Percentiles rank a stretch among this genome's conserved stretches.
phyloP scores from a whole-genome alignment of 202 grass and related monocot genomes.

The Bolboschoenoplectus hybrid region DNA sequence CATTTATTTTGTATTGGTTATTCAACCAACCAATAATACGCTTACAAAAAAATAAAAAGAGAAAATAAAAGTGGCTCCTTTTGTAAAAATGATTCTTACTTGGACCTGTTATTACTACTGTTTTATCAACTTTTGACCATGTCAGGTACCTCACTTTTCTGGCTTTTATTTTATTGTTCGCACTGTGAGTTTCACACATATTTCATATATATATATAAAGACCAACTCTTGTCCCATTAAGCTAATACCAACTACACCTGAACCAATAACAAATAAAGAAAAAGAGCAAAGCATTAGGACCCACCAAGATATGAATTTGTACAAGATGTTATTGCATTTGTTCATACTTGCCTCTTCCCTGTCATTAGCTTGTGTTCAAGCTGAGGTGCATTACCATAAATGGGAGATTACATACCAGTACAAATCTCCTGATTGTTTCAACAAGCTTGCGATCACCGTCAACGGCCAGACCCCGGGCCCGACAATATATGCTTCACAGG shows the following conservation, averaged over 20 bases:
- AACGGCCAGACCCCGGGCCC: conserved; percentile 61
- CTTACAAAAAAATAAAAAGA: background rate
- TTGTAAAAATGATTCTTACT: conserved; percentile 17
- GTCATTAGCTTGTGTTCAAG: conserved; percentile 24
- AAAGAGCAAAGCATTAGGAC: background rate
- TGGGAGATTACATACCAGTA: conserved; percentile 74
- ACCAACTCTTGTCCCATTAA: background rate
- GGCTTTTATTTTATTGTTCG: background rate
- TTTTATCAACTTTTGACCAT: background rate
- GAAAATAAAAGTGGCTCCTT: background rate
- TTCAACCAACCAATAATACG: background rate
- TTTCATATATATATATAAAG: background rate
- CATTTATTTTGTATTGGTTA: background rate
- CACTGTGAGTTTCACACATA: background rate
- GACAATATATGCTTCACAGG: conserved; percentile 52
- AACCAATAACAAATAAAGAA: background rate
- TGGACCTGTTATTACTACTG: background rate
- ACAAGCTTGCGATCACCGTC: conserved; percentile 60
- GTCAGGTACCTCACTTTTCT: background rate
- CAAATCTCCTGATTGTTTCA: conserved; percentile 56
- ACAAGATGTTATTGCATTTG: conserved; percentile 26
- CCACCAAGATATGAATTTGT: background rate
- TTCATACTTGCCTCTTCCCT: background rate
- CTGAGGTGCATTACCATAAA: conserved; percentile 38
- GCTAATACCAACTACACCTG: background rate